phyloP scores from a whole-genome alignment of 495 filamentous ascomycete genomes.

The Lasiosphaeria ovina region DNA sequence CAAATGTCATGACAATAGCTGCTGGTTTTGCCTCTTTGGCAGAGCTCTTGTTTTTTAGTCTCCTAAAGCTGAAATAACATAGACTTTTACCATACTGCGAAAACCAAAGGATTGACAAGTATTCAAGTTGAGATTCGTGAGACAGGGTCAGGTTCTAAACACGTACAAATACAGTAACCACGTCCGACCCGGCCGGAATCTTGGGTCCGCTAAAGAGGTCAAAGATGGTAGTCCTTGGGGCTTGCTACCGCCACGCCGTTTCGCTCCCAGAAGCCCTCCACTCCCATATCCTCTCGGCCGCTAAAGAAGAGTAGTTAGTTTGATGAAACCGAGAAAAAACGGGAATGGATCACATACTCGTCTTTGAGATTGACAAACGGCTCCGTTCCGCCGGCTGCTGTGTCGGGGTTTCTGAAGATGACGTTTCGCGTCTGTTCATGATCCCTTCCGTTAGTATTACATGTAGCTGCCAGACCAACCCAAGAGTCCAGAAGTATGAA shows the following conservation, averaged over 20 bases:
- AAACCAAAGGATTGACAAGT: too few species aligned
- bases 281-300: slow-evolving; percentile 49
- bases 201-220: background rate
- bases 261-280: slow-evolving; percentile 47
- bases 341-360: slow-evolving; percentile 39
- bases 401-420: slow-evolving; percentile 50
- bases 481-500: background rate
- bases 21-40: too few species aligned
- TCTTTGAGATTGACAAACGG: slow-evolving; percentile 42
- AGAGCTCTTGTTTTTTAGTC: too few species aligned
- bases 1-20: too few species aligned
- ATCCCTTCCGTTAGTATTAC: background rate
- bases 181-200: too few species aligned
- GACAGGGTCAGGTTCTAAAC: background rate
- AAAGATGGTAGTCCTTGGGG: slow-evolving; percentile 41
- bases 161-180: background rate
- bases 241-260: slow-evolving; percentile 36
- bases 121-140: too few species aligned
- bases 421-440: slow-evolving; percentile 44
- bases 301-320: slow-evolving; percentile 16
- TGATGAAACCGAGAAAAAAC: background rate
- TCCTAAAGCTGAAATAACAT: too few species aligned
- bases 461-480: background rate
- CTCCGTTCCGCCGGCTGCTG: slow-evolving; percentile 43
- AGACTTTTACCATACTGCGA: too few species aligned